Evolutionary conservation across 495 filamentous ascomycete species (phyloP), one percentile per base, ranked within the genome.

Genomic region (Aspergillus heteromorphus): DNA sequence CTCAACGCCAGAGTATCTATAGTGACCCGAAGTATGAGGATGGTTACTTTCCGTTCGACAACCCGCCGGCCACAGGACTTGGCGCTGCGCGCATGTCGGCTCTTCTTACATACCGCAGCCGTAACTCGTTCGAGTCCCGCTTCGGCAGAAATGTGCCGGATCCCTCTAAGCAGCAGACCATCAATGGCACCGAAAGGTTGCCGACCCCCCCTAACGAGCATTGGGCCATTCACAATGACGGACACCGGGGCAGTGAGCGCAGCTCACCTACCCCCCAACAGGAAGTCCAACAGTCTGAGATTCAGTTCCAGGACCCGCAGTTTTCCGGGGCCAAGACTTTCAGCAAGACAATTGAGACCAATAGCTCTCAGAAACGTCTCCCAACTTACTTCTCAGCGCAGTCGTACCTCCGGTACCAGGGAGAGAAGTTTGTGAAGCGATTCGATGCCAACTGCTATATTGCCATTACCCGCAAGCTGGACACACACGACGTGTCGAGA

Each of bases 361-460:
- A 59, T 2, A 65, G 63, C 21, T 31, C 14, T 30, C 65, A 69
- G 59, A 78, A 81, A 23, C 77, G 77, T 14, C 78, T 85, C 0
- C 84, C 91, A 2, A 95, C 91, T 6, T 95, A 95, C 67, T 98
- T 97, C 71, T 97, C 92, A 14, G 93, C 92, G 0, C 93, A 98
- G 65, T 95, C 89, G 0, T 98, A 98, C 67, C 87, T 98, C 6
- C 87, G 93, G n/a, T 98, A 98, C 70, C 93, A 98, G 72, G 92
- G 89, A 40, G 81, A 86, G 51, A 98, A 98, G 69, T 98, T 98
- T 65, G 92, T 97, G 57, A 91, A 89, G 64, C 86, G 93, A 6
- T 98, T 97, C 65, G 93, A 98, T 70, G 87, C 89, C 58, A 98
- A 98, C 66, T 97, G 93, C 74, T 98, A 98, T 73, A 97, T 98